Conservation (phyloP, 2,329 filamentous ascomycete species). For the Ophiosphaerella narmari region DNA sequence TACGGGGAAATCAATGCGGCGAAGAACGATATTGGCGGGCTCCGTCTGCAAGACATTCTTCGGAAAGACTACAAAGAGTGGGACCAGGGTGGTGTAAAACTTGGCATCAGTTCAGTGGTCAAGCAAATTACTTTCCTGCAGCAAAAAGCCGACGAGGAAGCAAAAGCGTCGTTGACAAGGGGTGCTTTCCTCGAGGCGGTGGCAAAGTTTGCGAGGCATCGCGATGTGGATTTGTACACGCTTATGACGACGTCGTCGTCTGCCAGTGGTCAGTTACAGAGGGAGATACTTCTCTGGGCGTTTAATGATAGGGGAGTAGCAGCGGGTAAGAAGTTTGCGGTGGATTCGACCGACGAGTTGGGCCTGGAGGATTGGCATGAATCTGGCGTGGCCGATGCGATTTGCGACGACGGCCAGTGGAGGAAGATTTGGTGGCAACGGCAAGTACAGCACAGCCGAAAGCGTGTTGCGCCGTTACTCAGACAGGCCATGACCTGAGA, state of each 20-base stretch:
- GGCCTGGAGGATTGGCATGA: slow-evolving; percentile 61
- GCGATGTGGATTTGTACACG: slow-evolving; percentile 63
- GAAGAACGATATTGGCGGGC: slow-evolving; percentile 67
- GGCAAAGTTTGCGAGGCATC: slow-evolving; percentile 59
- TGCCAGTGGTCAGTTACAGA: slow-evolving; percentile 59
- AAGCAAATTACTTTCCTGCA: slow-evolving; percentile 66
- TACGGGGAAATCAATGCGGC: slow-evolving; percentile 65
- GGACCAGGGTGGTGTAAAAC: slow-evolving; percentile 55
- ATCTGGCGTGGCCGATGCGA: slow-evolving; percentile 41
- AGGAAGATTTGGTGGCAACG: slow-evolving; percentile 70
- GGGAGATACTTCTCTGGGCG: slow-evolving; percentile 72
- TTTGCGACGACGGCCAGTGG: slow-evolving; percentile 49
- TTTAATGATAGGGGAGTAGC: slow-evolving; percentile 55
- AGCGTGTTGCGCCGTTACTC: slow-evolving; percentile 65
- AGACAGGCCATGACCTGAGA: slow-evolving; percentile 49
- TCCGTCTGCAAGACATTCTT: slow-evolving; percentile 69
- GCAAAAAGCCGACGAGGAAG: slow-evolving; percentile 55
- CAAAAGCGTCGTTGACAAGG: slow-evolving; percentile 20
- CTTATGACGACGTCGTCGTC: slow-evolving; percentile 71
- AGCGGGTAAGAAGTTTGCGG: slow-evolving; percentile 62
- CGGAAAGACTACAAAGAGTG: slow-evolving; percentile 87
- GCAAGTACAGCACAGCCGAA: slow-evolving; percentile 63
- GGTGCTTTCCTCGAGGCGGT: slow-evolving; percentile 57
- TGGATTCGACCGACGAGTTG: slow-evolving; percentile 54
- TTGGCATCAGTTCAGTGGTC: slow-evolving; percentile 72